Conservation (phyloP, 108 stramenopile species). For the Pseudonitzschia delicatissima region DNA sequence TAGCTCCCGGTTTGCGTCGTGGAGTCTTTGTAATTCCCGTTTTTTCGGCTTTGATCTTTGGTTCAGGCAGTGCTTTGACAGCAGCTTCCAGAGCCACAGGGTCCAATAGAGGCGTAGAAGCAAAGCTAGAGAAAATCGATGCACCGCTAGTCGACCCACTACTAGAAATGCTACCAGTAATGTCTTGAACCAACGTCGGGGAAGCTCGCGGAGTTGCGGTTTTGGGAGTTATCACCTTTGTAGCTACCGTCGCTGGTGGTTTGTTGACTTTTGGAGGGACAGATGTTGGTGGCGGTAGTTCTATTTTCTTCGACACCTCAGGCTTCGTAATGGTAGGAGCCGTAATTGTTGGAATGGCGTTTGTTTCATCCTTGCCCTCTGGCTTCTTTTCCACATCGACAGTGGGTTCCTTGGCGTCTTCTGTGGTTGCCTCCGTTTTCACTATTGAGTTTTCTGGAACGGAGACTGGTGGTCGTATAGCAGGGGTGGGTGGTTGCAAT, state of each 20-base stretch:
- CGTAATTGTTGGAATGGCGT: not conserved
- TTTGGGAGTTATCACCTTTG: not conserved
- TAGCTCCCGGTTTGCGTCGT: conserved; percentile 84
- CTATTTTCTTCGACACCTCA: not conserved
- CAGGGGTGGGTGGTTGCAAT: conserved; percentile 1
- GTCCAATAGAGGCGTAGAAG: conserved; percentile 5
- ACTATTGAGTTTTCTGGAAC: not conserved
- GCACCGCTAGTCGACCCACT: not conserved
- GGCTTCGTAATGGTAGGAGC: not conserved
- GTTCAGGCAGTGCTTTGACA: conserved; percentile 15
- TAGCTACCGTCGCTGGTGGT: conserved; percentile 4
- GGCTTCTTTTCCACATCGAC: too few species aligned
- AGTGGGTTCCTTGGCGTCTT: not conserved
- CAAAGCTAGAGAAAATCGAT: not conserved
- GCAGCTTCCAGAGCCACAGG: conserved; percentile 14
- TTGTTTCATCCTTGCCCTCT: not conserved
- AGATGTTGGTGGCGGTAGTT: not conserved
- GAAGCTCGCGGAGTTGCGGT: conserved; percentile 9
- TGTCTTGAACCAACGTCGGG: not conserved
- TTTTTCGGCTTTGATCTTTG: not conserved
- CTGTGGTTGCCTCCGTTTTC: not conserved
- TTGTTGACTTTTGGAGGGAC: not conserved
- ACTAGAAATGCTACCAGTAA: not conserved
- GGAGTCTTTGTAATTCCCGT: conserved; percentile 33
- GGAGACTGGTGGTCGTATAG: not conserved